Evolutionary conservation across 192 early-diverging fungal genomes (phyloP), one percentile per base, ranked within the genome.

Genomic region (Chytriomyces hyalinus): DNA sequence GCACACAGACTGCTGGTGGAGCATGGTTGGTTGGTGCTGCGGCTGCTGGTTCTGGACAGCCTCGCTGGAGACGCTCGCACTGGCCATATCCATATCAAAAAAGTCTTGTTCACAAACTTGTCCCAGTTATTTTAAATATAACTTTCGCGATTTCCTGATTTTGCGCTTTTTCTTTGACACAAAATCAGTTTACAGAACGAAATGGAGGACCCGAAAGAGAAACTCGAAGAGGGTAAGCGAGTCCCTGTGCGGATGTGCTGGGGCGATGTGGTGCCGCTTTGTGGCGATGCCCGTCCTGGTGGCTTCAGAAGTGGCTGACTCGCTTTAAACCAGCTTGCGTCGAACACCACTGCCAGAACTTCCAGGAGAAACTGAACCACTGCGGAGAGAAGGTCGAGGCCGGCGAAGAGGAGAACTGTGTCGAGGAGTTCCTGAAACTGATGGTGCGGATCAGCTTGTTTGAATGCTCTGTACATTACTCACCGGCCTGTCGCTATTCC

Each of bases 391-490:
- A 77, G 59, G 84, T 85, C 5, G 70, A 80, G 15, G 79, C 75
- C 8, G 78, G 77, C 5, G 76, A 75, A 28, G 84, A 85, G 78
- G 46, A 66, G 24, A 85, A 65, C 67, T 85, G 84, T 60, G 84
- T 85, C 5, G 84, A 85, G 61, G 84, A 85, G 73, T 85, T 85
- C 63, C 75, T 85, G 15, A 82, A 85, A 49, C 65, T 83, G 75
- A 85, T 85, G 84, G 84, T 85, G 62, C 5, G 79, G n/a, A 11
- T 57, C 36, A 72, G 11, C 62, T 22, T 47, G 11, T 53, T 26
- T 61, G 28, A 60, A 72, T 36, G 17, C 47, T 48, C 9, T 69
- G 13, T 57, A 13, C 53, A 20, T 57, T 57, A 20, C 53, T 57
- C 53, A 57, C 5, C 20, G 13, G 13, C 13, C 53, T 57, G 15